Conservation (phyloP, 148 eudicot genomes). For the Amaranthus palmeri region DNA sequence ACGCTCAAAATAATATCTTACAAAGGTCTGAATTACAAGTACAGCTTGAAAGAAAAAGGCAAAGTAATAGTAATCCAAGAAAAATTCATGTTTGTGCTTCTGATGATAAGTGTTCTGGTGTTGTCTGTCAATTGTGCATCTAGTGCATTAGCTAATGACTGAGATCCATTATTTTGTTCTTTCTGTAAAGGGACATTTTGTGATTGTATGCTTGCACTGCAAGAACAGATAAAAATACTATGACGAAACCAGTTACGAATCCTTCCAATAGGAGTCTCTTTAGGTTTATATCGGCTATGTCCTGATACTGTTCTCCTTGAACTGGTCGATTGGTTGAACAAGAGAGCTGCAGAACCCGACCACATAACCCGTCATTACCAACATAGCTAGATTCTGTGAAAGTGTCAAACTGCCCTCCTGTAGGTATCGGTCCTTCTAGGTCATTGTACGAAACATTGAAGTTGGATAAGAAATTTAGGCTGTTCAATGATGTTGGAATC, state of each 20-base stretch:
- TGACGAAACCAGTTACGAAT: slow-evolving; percentile 7
- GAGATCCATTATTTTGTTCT: neutral
- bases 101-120: neutral
- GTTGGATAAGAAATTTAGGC: slow-evolving; percentile 36
- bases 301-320: slow-evolving; percentile 11
- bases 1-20: no score
- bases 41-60: no score
- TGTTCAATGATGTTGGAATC: slow-evolving; percentile 54
- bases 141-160: neutral
- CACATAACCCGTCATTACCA: slow-evolving; percentile 63
- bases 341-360: slow-evolving; percentile 37
- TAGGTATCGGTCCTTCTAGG: slow-evolving; percentile 52
- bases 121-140: neutral
- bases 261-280: slow-evolving; percentile 31
- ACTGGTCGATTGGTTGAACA: slow-evolving; percentile 31
- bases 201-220: slow-evolving; percentile 8
- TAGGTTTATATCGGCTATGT: slow-evolving; percentile 22
- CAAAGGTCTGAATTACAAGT: no score
- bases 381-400: slow-evolving; percentile 43
- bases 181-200: slow-evolving; percentile 1
- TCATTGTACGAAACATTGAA: slow-evolving; percentile 59
- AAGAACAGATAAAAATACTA: slow-evolving; percentile 15
- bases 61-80: no score
- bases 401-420: slow-evolving; percentile 50
- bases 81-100: no score